Evolutionary conservation across 805 yeast genomes (phyloP), one percentile per base, ranked within the genome.

Genomic region (Nakazawaea sp.): DNA sequence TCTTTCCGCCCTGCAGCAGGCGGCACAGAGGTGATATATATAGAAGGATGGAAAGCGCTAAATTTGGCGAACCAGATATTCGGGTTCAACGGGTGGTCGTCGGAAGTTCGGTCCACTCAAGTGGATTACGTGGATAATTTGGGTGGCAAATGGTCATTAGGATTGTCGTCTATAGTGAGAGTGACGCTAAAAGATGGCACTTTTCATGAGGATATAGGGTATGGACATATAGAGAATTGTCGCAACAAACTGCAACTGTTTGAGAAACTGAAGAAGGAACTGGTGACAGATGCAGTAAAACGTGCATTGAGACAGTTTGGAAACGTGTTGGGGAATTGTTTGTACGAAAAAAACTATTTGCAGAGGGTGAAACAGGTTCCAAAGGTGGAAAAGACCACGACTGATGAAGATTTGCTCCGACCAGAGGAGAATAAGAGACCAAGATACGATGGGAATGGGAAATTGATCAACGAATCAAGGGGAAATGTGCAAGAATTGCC

Each of bases 31-130:
- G 84, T 84, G 4, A 76, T 82, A 2, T 83, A 84, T 48, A 68
- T 84, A 28, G 92, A 83, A 56, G 95, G 94, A 1, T 83, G 90
- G 88, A 80, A 75, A 51, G 90, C 85, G 2, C 70, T 84, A 27
- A 81, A 81, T 50, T 56, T 84, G 32, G 94, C 95, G 11, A 84
- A 84, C 50, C 81, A 79, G 47, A 77, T 84, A 3, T 83, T 84
- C 66, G 94, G 94, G 0, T 83, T 80, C 48, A 78, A 82, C 50
- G 92, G 92, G 1, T 84, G 95, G 95, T 66, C 70, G 45, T 77
- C 88, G 0, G 90, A 83, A 48, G 70, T 84, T 4, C 72, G 74
- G 42, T 67, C 66, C 30, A 70, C 78, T 12, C 76, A 71, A 20
- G 81, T 83, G 13, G 94, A 84, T 52, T 84, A 71, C 47, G 61